phyloP scores from a whole-genome alignment of 306 rosid species.

The Glycine latifolia region DNA sequence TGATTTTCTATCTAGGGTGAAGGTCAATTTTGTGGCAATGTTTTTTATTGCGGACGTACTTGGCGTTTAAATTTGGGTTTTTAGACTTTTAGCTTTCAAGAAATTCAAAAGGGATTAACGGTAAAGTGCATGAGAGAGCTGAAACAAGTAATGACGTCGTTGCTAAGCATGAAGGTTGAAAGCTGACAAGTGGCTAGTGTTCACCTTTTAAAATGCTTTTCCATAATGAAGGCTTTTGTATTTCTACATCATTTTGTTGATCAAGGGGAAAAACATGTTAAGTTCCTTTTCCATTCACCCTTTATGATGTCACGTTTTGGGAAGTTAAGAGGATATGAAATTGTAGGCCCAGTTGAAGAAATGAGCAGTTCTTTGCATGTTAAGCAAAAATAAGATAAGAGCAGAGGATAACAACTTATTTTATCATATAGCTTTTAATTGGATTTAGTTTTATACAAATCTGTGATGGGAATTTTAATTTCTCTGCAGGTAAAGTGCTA shows the following conservation, averaged over 20 bases:
- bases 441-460: not conserved
- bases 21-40: slow-evolving; percentile 30
- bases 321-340: slow-evolving; percentile 4
- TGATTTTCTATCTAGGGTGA: not conserved
- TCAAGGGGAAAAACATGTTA: not conserved
- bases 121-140: slow-evolving; percentile 11
- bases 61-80: slow-evolving; percentile 17
- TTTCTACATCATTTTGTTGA: slow-evolving; percentile 12
- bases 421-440: not conserved
- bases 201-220: slow-evolving; percentile 41
- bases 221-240: slow-evolving; percentile 9
- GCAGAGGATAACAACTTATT: not conserved
- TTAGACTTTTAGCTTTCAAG: not conserved
- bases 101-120: slow-evolving; percentile 42
- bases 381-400: not conserved
- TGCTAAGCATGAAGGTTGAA: slow-evolving; percentile 42
- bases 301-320: not conserved
- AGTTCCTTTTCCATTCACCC: not conserved
- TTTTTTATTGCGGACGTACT: not conserved
- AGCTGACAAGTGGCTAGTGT: slow-evolving; percentile 17
- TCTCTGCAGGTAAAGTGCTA: too few species aligned
- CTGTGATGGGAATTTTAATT: not conserved
- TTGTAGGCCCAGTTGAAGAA: slow-evolving; percentile 2
- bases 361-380: not conserved
- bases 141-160: slow-evolving; percentile 8